A percentile compares a stretch with the other conserved stretches of the same genome.
These are phyloP conservation scores for Termitomyces sp. DNA, from an alignment of 768 basidiomycete species.

Conservation along the genomic window DNA sequence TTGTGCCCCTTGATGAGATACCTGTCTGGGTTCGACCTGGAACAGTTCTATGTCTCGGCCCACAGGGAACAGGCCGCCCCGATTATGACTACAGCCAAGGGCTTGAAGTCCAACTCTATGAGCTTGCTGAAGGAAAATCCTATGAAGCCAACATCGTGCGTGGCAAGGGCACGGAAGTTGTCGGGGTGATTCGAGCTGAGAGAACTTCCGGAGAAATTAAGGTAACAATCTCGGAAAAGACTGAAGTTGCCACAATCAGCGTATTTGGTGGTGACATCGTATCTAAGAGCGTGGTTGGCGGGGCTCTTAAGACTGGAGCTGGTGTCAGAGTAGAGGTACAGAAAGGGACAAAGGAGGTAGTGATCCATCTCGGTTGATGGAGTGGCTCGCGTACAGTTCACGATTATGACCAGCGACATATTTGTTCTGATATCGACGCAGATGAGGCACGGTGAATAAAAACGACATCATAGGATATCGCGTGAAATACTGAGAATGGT, in stretches of 20 bases:
- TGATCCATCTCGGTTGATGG: slow-evolving; percentile 12
- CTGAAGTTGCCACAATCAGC: slow-evolving; percentile 14
- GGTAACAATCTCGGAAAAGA: slow-evolving; percentile 18
- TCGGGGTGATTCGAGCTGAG: slow-evolving; percentile 36
- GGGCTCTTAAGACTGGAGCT: slow-evolving; percentile 6
- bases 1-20: slow-evolving; percentile 59
- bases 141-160: slow-evolving; percentile 37
- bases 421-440: background rate
- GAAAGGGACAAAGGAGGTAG: slow-evolving; percentile 14
- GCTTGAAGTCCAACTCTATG: slow-evolving; percentile 52
- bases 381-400: background rate
- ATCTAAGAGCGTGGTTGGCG: slow-evolving; percentile 12
- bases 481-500: background rate
- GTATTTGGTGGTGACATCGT: slow-evolving; percentile 10
- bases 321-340: slow-evolving; percentile 11
- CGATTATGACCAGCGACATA: background rate
- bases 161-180: slow-evolving; percentile 37
- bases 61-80: slow-evolving; percentile 44
- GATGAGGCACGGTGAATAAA: background rate
- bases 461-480: background rate
- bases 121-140: slow-evolving; percentile 38
- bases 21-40: slow-evolving; percentile 65
- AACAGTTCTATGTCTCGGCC: slow-evolving; percentile 56
- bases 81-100: slow-evolving; percentile 56
- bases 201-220: slow-evolving; percentile 26